phyloP scores from a whole-genome alignment of 305 asterid genomes.

The Rubia balearica region DNA sequence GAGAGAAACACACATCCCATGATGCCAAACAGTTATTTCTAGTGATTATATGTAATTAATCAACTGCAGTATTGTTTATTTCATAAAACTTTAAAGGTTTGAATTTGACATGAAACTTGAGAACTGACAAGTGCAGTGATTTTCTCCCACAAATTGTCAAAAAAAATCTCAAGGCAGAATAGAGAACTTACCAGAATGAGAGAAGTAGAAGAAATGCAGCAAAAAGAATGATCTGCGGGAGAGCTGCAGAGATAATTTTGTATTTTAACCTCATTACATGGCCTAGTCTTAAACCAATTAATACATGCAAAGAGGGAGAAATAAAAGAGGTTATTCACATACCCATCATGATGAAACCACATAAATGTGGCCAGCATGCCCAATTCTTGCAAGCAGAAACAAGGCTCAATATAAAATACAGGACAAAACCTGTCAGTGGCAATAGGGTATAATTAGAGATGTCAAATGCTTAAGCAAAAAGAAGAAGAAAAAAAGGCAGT shows the following conservation, averaged over 20 bases:
- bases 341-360: slow-evolving; percentile 94
- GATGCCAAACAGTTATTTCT: too few species aligned
- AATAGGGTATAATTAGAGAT: slow-evolving; percentile 10
- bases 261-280: slow-evolving; percentile 16
- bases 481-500: neutral
- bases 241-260: slow-evolving; percentile 49
- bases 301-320: slow-evolving; percentile 14
- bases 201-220: slow-evolving; percentile 85
- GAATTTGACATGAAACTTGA: too few species aligned
- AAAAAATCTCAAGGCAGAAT: slow-evolving; percentile 10
- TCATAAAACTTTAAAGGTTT: too few species aligned
- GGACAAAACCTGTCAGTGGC: slow-evolving; percentile 50
- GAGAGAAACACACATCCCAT: too few species aligned
- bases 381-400: slow-evolving; percentile 78
- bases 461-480: neutral
- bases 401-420: slow-evolving; percentile 65
- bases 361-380: slow-evolving; percentile 68
- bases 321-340: slow-evolving; percentile 24
- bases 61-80: too few species aligned
- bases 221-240: slow-evolving; percentile 65
- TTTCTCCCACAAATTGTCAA: neutral
- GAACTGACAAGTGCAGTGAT: too few species aligned
- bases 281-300: slow-evolving; percentile 13
- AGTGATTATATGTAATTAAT: too few species aligned
- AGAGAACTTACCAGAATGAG: slow-evolving; percentile 72